These are phyloP conservation scores for Ascochyta clinopodiicola DNA, from an alignment of 2,329 filamentous ascomycete genomes.

Conservation along the genomic window DNA sequence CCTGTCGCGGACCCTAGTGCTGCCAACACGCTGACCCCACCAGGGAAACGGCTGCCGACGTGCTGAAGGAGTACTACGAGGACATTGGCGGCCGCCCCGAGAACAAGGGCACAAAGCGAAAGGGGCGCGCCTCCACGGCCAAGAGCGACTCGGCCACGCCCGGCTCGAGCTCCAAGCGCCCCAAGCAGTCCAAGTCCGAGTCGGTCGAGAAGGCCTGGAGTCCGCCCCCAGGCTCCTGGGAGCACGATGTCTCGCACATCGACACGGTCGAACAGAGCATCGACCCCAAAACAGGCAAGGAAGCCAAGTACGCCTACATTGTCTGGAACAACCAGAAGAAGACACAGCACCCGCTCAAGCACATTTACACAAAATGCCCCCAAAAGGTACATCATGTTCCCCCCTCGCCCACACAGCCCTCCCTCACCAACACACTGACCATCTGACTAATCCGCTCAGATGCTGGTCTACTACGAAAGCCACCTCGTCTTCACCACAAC, in stretches of 20 bases:
- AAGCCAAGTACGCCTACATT: conserved; percentile 70
- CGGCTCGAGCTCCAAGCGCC: conserved; percentile 31
- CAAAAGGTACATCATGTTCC: conserved; percentile 64
- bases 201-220: conserved; percentile 62
- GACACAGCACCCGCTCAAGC: conserved; percentile 72
- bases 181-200: conserved; percentile 33
- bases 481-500: conserved; percentile 49
- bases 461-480: conserved; percentile 59
- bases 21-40: conserved; percentile 7
- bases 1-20: too few species aligned
- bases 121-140: conserved; percentile 36
- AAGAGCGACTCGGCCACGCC: conserved; percentile 36
- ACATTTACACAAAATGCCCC: conserved; percentile 77
- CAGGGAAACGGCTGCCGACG: conserved; percentile 52
- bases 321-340: conserved; percentile 77
- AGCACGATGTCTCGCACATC: conserved; percentile 72
- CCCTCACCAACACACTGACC: neutral
- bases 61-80: conserved; percentile 69
- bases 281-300: conserved; percentile 49
- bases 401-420: too few species aligned
- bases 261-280: conserved; percentile 73
- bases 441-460: conserved; percentile 25
- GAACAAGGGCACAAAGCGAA: conserved; percentile 63
- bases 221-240: conserved; percentile 77
- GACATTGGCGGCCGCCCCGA: conserved; percentile 68